These are phyloP conservation scores for Venturiaceae sp. DNA, from an alignment of 2,329 filamentous ascomycete genomes.

Conservation along the genomic window DNA sequence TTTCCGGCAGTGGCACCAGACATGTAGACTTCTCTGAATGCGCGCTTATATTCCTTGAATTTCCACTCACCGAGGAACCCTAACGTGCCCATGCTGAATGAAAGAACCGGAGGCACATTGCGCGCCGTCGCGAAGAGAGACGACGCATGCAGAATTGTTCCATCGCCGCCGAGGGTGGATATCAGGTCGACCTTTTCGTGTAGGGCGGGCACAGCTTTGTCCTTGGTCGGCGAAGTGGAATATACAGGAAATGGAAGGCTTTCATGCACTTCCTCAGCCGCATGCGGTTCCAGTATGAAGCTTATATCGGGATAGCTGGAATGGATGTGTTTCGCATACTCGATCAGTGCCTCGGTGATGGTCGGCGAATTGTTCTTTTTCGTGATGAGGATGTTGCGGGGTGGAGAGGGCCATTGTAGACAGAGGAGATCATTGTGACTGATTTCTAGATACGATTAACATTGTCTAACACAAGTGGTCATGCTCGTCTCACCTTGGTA, in stretches of 20 bases:
- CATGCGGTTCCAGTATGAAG: slow-evolving; percentile 70
- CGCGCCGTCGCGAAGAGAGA: slow-evolving; percentile 75
- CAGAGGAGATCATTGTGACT: slow-evolving; percentile 51
- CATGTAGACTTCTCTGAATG: slow-evolving; percentile 91
- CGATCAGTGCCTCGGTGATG: slow-evolving; percentile 46
- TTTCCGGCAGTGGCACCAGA: slow-evolving; percentile 41
- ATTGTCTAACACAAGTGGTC: neutral
- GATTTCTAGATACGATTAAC: slow-evolving; percentile 34
- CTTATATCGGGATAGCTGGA: slow-evolving; percentile 71
- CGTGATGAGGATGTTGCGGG: slow-evolving; percentile 58
- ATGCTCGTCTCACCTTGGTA: slow-evolving; percentile 14
- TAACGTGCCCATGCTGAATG: slow-evolving; percentile 93
- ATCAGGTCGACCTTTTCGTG: slow-evolving; percentile 79
- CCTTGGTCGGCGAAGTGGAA: slow-evolving; percentile 7
- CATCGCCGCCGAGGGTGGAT: slow-evolving; percentile 85
- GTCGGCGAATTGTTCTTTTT: slow-evolving; percentile 52
- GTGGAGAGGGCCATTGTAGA: slow-evolving; percentile 58
- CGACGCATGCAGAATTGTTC: slow-evolving; percentile 77
- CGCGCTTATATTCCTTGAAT: slow-evolving; percentile 83
- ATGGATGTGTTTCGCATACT: slow-evolving; percentile 60
- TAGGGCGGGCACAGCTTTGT: slow-evolving; percentile 28
- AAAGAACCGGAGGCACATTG: slow-evolving; percentile 80
- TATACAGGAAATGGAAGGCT: slow-evolving; percentile 67
- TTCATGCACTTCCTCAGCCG: slow-evolving; percentile 63
- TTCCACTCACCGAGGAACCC: slow-evolving; percentile 97